Evolutionary conservation across 2,329 filamentous ascomycete genomes (phyloP).

Genomic region (Scytalidium sp.): DNA sequence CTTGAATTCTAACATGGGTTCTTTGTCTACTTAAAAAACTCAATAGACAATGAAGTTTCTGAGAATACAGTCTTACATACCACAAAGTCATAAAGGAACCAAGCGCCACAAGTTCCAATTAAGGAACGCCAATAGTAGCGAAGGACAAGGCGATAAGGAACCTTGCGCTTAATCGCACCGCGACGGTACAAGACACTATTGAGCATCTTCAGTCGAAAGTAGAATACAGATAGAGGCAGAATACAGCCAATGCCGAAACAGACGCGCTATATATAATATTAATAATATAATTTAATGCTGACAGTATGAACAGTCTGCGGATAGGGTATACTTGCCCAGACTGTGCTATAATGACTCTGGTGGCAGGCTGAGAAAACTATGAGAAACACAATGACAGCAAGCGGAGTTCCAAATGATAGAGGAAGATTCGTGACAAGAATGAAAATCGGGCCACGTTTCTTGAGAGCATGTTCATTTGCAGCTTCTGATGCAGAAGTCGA

Average conservation of each 20-base stretch:
- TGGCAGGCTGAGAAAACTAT: slow-evolving; percentile 39
- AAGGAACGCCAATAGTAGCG: slow-evolving; percentile 54
- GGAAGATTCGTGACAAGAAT: slow-evolving; percentile 44
- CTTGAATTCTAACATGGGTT: too few species aligned
- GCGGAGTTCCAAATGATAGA: slow-evolving; percentile 36
- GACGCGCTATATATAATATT: too few species aligned
- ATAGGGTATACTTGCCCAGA: too few species aligned
- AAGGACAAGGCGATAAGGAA: slow-evolving; percentile 48
- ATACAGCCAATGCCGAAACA: slow-evolving; percentile 46
- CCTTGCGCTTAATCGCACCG: slow-evolving; percentile 48
- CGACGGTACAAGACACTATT: slow-evolving; percentile 49
- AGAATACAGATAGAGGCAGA: slow-evolving; percentile 51
- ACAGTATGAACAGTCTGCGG: too few species aligned
- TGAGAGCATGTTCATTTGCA: slow-evolving; percentile 41
- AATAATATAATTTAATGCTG: too few species aligned
- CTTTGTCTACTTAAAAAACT: too few species aligned
- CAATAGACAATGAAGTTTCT: too few species aligned
- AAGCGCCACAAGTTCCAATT: slow-evolving; percentile 48
- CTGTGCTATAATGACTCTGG: slow-evolving; percentile 32
- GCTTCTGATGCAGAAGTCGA: slow-evolving; percentile 44
- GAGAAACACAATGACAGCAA: slow-evolving; percentile 42
- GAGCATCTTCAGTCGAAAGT: slow-evolving; percentile 51
- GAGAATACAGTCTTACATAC: slow-evolving; percentile 7
- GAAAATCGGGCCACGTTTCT: slow-evolving; percentile 38
- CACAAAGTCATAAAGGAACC: slow-evolving; percentile 50